A percentile compares a stretch with the other conserved stretches of the same genome.
phyloP scores from a whole-genome alignment of 257 asterid genomes.

The Coffea canephora region DNA sequence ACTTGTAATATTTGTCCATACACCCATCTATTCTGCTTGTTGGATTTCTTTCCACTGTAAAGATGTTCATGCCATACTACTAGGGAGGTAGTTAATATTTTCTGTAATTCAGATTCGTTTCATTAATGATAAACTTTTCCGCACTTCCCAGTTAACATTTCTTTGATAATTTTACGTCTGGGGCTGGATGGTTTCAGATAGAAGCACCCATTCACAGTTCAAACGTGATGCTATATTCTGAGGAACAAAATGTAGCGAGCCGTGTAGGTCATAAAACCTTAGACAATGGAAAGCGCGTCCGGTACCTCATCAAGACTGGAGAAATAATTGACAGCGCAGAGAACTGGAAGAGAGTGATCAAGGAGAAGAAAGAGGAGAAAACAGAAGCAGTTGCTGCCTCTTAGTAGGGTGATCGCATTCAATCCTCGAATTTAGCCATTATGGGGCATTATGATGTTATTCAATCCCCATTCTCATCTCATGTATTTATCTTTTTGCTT shows the following conservation, averaged over 20 bases:
- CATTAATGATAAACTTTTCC: too few species aligned
- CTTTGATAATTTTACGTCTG: not conserved
- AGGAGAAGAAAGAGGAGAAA: constrained; percentile 51
- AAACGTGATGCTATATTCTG: constrained; percentile 95
- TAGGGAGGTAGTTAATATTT: not conserved
- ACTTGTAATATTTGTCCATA: not conserved
- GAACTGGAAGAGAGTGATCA: constrained; percentile 66
- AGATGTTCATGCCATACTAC: constrained; percentile 1
- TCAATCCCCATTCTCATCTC: not conserved
- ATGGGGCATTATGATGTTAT: not conserved
- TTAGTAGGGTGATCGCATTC: constrained; percentile 33
- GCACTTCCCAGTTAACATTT: not conserved
- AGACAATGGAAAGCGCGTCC: constrained; percentile 80
- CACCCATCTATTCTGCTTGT: not conserved
- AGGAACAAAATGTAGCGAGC: constrained; percentile 73
- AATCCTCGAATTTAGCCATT: not conserved
- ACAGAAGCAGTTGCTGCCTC: constrained; percentile 54
- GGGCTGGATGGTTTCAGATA: constrained; percentile 44
- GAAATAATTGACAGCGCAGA: constrained; percentile 89
- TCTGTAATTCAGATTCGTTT: not conserved
- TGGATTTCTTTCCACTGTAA: not conserved
- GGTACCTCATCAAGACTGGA: constrained; percentile 88
- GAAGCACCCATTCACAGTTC: constrained; percentile 98
- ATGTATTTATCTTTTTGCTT: too few species aligned
- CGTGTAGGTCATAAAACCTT: constrained; percentile 87